phyloP scores from a whole-genome alignment of 2,329 filamentous ascomycete species.

The Colletotrichum sp. region DNA sequence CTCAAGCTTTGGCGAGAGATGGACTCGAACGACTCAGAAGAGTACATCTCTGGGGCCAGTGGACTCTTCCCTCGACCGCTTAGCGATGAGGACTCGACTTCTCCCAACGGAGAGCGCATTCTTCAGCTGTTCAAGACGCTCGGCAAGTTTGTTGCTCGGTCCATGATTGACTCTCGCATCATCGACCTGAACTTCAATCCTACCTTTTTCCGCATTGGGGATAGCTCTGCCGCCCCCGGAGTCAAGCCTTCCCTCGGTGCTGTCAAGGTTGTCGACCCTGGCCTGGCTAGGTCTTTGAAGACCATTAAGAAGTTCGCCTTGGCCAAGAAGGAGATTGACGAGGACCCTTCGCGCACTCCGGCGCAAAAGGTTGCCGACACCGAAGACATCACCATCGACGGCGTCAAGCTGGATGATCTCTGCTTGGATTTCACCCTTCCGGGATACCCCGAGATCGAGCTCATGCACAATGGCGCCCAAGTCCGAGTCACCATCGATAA shows the following conservation, averaged over 20 bases:
- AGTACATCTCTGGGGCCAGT: constrained; percentile 83
- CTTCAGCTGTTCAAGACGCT: constrained; percentile 90
- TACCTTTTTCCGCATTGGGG: constrained; percentile 94
- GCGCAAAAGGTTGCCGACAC: constrained; percentile 75
- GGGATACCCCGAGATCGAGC: constrained; percentile 86
- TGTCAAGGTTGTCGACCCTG: constrained; percentile 86
- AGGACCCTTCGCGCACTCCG: constrained; percentile 68
- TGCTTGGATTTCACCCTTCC: constrained; percentile 94
- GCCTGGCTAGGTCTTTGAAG: constrained; percentile 84
- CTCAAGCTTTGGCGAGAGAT: constrained; percentile 96
- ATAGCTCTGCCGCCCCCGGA: constrained; percentile 61
- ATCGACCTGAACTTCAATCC: constrained; percentile 98
- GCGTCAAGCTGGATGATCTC: constrained; percentile 82
- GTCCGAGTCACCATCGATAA: constrained; percentile 86
- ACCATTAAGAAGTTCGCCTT: constrained; percentile 85
- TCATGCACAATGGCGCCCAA: constrained; percentile 77
- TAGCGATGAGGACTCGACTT: constrained; percentile 75
- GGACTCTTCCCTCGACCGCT: constrained; percentile 94
- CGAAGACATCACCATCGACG: constrained; percentile 75
- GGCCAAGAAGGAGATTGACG: constrained; percentile 82
- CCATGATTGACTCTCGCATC: constrained; percentile 97
- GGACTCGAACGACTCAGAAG: constrained; percentile 73
- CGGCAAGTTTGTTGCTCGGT: constrained; percentile 95
- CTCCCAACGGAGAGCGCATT: constrained; percentile 85
- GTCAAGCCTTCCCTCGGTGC: constrained; percentile 87